Base-by-base conservation (phyloP, 352 stramenopile genomes). In the Pythium insidiosum region DNA sequence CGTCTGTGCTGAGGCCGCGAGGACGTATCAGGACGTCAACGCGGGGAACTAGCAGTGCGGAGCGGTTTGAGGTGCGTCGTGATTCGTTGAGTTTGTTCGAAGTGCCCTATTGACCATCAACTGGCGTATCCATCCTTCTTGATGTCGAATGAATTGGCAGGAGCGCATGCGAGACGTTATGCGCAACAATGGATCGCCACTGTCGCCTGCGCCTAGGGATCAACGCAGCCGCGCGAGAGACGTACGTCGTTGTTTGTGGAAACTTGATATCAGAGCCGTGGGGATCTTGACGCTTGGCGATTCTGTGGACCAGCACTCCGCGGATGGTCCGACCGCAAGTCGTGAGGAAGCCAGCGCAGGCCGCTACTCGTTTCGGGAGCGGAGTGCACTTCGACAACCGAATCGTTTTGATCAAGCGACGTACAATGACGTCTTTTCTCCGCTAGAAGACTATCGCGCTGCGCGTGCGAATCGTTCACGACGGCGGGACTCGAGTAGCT, bases 351-450 rank as follows among this genome's bases (percentile, higher is more conserved):
- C 23, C 49, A 23, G 15, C 41, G 30, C 25, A 1, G 36, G 35
- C n/a, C 68, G 68, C 16, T 84, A 84, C 28, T 55, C 68, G 23
- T 65, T 88, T 16, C 76, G 76, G 18, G 63, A 73, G 35, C 68
- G 76, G 1, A 59, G 63, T 7, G 29, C 41, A 11, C 21, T 56
- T n/a, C n/a, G n/a, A n/a, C n/a, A n/a, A n/a, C n/a, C n/a, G 36
- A 56, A 58, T 4, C 71, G 62, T 13, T 85, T 85, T 50, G 71
- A 86, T 24, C 58, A 71, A 39, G 68, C 56, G 30, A 47, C 86
- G 10, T 88, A 85, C 56, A 73, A 88, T 46, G 71, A 86, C 31
- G 68, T 84, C 22, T 88, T 88, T 23, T 57, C 60, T 15, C 53
- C 60, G 12, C 58, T 61, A 40, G 26, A 37, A 13, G 61, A 63